Evolutionary conservation across 208 protist species (phyloP).

Genomic region (Trypanosoma avium): DNA sequence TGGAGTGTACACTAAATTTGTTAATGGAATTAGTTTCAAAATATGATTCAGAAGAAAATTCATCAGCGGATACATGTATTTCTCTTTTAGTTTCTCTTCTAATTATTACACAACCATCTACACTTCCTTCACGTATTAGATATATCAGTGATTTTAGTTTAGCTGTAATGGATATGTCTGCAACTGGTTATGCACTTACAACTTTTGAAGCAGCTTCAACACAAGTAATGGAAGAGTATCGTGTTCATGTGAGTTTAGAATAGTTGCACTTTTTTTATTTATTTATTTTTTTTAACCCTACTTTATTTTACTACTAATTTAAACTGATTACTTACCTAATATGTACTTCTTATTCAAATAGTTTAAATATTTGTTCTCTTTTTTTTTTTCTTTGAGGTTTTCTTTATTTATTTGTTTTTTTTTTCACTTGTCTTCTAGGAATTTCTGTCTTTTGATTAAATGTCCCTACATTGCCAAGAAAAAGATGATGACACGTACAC

Average conservation of each 20-base stretch:
- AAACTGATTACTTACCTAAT: too few species aligned
- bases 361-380: neutral
- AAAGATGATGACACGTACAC: conserved; percentile 55
- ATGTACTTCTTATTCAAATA: neutral
- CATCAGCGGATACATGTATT: conserved; percentile 11
- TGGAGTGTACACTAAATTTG: conserved; percentile 5
- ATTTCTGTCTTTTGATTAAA: neutral
- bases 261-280: neutral
- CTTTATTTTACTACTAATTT: too few species aligned
- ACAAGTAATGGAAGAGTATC: conserved; percentile 21
- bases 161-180: conserved; percentile 6
- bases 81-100: neutral
- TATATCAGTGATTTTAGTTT: conserved; percentile 5
- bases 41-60: neutral
- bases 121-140: conserved; percentile 15
- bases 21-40: neutral
- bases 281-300: too few species aligned
- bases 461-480: neutral
- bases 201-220: conserved; percentile 18
- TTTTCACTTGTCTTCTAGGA: neutral
- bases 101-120: neutral
- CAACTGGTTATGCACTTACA: conserved; percentile 3
- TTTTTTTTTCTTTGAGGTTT: neutral
- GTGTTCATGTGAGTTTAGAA: conserved; percentile 3
- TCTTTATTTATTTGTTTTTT: conserved; percentile 10